Base-by-base conservation (phyloP, 306 rosid species). In the apple (Malus domestica) region DNA sequence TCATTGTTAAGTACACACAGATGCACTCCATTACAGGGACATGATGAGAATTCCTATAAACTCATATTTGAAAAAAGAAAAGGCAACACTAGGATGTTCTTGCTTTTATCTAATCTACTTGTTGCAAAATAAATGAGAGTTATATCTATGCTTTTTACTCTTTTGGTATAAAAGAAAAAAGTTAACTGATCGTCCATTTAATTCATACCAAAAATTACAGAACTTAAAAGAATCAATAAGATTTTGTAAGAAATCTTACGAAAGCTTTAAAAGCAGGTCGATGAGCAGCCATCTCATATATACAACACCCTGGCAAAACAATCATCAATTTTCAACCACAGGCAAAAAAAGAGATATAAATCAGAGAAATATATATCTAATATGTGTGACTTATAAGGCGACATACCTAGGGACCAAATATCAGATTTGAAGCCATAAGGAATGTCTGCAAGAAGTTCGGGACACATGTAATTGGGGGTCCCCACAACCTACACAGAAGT, bases 381-480 rank as follows among this genome's bases (percentile, higher is more conserved):
- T 51, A 51, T 51, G 55, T 16, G 55, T 49, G 20, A 51, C 20
- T 51, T 73, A 12, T n/a, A 83, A 65, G 75, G 70, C 52, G 18
- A 10, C 83, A 85, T 89, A 96, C 99, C 99, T 64, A 96, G 86
- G 49, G 99, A 96, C 99, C 99, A 96, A 84, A 96, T 96, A 82
- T 96, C 99, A 72, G 99, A 96, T 83, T 96, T 96, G 84, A 96
- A 96, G 80, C 99, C 99, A 72, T 96, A 96, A 15, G 99, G 99
- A 82, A 96, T 96, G 84, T 96, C 99, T 6, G 99, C 98, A 76
- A 96, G 96, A 72, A 96, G 93, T 88, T 96, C 99, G 70, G 99
- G 99, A 85, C 99, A 96, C 99, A 96, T 96, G 82, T 96, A 96
- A 84, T 96, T 96, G 38, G 99, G 99, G 83, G 99, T 96, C 83